A percentile compares a stretch with the other conserved stretches of the same genome.
Conservation (phyloP, 2,329 filamentous ascomycete genomes). For the Neoscytalidium dimidiatum region DNA sequence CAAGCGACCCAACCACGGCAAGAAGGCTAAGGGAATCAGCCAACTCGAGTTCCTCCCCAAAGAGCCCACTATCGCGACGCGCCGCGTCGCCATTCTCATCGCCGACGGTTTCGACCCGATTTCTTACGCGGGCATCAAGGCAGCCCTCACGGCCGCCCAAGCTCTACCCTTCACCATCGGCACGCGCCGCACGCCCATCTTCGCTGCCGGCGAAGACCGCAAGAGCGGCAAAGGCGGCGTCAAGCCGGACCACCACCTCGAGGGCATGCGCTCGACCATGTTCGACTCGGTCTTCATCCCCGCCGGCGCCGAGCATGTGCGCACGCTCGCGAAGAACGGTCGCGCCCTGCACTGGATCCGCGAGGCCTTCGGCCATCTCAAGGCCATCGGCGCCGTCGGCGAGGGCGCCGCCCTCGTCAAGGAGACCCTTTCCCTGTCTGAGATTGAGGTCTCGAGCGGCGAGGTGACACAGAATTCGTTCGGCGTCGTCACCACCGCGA, state of each 20-base stretch:
- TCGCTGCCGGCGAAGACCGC: conserved; percentile 60
- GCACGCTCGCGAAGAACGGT: conserved; percentile 67
- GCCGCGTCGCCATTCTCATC: conserved; percentile 73
- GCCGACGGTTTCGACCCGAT: conserved; percentile 73
- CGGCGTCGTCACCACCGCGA: conserved; percentile 71
- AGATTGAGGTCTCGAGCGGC: conserved; percentile 52
- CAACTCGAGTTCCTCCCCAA: conserved; percentile 68
- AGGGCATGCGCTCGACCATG: conserved; percentile 77
- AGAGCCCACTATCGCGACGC: conserved; percentile 67
- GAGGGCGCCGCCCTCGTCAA: conserved; percentile 68
- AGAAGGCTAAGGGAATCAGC: conserved; percentile 66
- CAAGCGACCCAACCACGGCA: conserved; percentile 63
- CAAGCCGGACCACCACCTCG: conserved; percentile 74
- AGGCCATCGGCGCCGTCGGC: conserved; percentile 74
- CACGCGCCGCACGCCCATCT: conserved; percentile 66
- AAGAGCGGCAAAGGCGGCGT: conserved; percentile 58
- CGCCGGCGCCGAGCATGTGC: conserved; percentile 65
- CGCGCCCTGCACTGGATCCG: conserved; percentile 75
- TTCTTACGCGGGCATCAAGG: conserved; percentile 66
- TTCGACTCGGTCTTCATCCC: conserved; percentile 80
- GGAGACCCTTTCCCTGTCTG: conserved; percentile 47
- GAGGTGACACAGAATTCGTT: conserved; percentile 66
- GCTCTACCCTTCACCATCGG: conserved; percentile 75
- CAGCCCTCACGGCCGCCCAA: conserved; percentile 60
- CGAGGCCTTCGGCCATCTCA: conserved; percentile 80